Conservation (phyloP, 345 rosid genomes). For the Aegle marmelos region DNA sequence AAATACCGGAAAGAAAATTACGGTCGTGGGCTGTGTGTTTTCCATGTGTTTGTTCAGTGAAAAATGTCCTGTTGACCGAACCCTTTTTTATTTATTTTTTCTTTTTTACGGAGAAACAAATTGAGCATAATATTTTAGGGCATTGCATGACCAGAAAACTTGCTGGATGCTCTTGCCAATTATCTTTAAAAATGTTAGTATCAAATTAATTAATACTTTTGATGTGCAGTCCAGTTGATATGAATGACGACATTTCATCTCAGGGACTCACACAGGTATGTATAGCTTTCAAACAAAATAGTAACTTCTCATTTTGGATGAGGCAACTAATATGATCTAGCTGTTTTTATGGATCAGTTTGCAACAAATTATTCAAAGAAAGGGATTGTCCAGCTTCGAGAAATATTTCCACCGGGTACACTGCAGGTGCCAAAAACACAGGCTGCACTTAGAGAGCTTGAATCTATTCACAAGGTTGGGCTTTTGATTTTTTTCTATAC, state of each 20-base stretch:
- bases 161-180: not conserved
- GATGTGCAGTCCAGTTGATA: conserved; percentile 78
- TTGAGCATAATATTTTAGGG: not conserved
- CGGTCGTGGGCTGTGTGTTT: not conserved
- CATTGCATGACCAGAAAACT: not conserved
- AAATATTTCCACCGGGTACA: conserved; percentile 69
- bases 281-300: not conserved
- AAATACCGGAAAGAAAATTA: not conserved
- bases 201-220: conserved; percentile 16
- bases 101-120: not conserved
- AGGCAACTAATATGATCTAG: not conserved
- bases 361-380: conserved; percentile 63
- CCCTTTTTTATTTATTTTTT: too few species aligned
- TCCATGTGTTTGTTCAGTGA: not conserved
- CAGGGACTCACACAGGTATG: conserved; percentile 82
- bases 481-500: not conserved
- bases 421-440: conserved; percentile 73
- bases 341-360: conserved; percentile 46
- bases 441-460: conserved; percentile 69
- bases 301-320: conserved; percentile 3
- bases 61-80: too few species aligned
- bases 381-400: conserved; percentile 70
- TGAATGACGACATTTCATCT: conserved; percentile 65
- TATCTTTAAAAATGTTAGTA: not conserved
- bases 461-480: conserved; percentile 90